Base-by-base conservation (phyloP, 179 eudicot species). In the Spinacia oleracea region DNA sequence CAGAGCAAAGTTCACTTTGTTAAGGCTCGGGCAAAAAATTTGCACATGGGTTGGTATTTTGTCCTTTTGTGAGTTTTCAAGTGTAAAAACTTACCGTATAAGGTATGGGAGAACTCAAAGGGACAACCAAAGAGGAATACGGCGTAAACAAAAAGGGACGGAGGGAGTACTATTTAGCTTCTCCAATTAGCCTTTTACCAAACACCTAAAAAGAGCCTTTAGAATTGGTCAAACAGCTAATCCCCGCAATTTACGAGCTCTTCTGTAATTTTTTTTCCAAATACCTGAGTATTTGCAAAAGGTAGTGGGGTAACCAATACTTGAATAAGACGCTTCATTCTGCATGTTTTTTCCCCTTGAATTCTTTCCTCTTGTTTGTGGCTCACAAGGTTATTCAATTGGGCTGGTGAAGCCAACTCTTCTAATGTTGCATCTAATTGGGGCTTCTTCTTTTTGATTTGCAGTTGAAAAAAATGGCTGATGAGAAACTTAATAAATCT, bases 401-500 rank as follows among this genome's bases (percentile, higher is more conserved):
- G 46, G 38, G 75, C n/a, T 74, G 40, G 35, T 72, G 18, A 53
- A 64, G n/a, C 38, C 29, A 20, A 65, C 14, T 68, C 42, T 51
- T 62, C 73, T 40, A 76, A 23, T 58, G 9, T 63, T 18, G 46
- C 34, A 46, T 75, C 67, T 46, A 58, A 43, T 68, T 18, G 50
- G 23, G 68, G 65, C 63, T 51, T 75, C 72, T 77, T 83, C 29
- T 34, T 79, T 11, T 34, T 71, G 46, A 83, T 79, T 74, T 86
- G 78, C 95, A 95, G 97, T 51, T 83, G 48, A 94, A 91, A 85
- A 89, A 78, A 85, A 74, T 66, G 71, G 73, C 78, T 42, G 86
- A 77, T 11, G 89, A 83, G 66, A 88, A 79, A 63, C 42, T 59
- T 40, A 78, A 64, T 75, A 66, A 74, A 69, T 68, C 23, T 73